phyloP scores from a whole-genome alignment of 345 rosid species.

The Gossypium herbaceum region DNA sequence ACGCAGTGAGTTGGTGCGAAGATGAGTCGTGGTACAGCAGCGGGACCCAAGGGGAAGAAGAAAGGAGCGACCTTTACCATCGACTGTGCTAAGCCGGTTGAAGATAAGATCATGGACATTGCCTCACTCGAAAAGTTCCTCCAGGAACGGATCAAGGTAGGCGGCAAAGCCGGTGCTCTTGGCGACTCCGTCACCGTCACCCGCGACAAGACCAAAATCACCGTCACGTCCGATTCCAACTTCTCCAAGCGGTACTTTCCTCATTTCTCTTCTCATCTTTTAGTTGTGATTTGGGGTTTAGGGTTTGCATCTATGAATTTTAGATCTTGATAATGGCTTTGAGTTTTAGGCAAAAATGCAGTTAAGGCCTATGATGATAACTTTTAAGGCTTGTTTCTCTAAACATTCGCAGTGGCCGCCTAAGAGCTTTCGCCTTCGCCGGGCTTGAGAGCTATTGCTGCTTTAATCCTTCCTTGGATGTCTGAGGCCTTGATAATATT shows the following conservation, averaged over 20 bases:
- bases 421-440: conserved; percentile 50
- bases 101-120: conserved; percentile 74
- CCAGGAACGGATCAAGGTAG: conserved; percentile 78
- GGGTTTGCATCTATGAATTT: too few species aligned
- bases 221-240: conserved; percentile 48
- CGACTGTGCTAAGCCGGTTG: conserved; percentile 74
- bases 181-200: conserved; percentile 51
- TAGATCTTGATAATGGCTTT: neutral
- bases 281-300: neutral
- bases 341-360: neutral
- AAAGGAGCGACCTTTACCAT: conserved; percentile 51
- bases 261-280: neutral
- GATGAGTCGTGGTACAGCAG: conserved; percentile 17
- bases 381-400: conserved; percentile 49
- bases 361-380: neutral
- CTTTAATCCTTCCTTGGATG: conserved; percentile 11
- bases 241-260: conserved; percentile 62
- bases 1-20: conserved; percentile 4
- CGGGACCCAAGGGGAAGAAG: conserved; percentile 46
- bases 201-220: conserved; percentile 49
- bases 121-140: conserved; percentile 78
- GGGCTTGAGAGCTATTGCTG: conserved; percentile 47
- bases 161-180: conserved; percentile 80
- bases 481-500: neutral
- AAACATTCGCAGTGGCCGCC: conserved; percentile 63